Evolutionary conservation across 108 stramenopile species (phyloP), one percentile per base, ranked within the genome.

Genomic region (Hondaea fermentalgiana): DNA sequence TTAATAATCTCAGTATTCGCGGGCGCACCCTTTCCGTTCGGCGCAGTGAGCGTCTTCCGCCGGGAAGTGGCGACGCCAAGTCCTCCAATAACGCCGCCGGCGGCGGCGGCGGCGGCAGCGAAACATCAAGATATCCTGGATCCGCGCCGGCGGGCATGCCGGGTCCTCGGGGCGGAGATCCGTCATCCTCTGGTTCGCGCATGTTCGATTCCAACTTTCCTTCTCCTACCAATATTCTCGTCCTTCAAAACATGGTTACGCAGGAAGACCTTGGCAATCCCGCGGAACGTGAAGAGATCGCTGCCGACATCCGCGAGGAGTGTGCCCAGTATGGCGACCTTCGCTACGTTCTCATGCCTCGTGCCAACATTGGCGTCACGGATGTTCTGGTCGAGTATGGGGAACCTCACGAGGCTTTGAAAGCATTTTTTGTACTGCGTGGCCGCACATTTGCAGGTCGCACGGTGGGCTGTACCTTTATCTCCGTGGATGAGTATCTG

Each of bases 231-330:
- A 89, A 88, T 14, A 93, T 98, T 64, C 92, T 99, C 57, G 96
- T 97, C 12, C 92, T 99, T 87, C 92, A 93, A 60, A 99, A 99
- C 92, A 99, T 99, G 99, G 97, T 99, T 0, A 93, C 93, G 29
- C 93, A 97, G 59, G 97, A 97, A 87, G 98, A 99, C 91, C 91
- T 99, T 71, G 90, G 89, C 14, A 94, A 96, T n/a, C 95, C 95
- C 23, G 95, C 95, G 25, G 96, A 97, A 60, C 96, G 95, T 72
- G 91, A 94, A 51, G 96, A 96, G 35, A 91, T 99, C 28, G 71
- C 87, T 60, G 94, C 94, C 23, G 98, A 98, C 90, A 96, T 98
- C 5, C 58, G 91, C 14, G 94, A 95, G 57, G 96, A 97, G 90
- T 95, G 95, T 72, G 89, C 90, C 44, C 95, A 96, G 69, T 96